phyloP scores from a whole-genome alignment of 768 basidiomycete genomes.

The Phanerochaete sordida region DNA sequence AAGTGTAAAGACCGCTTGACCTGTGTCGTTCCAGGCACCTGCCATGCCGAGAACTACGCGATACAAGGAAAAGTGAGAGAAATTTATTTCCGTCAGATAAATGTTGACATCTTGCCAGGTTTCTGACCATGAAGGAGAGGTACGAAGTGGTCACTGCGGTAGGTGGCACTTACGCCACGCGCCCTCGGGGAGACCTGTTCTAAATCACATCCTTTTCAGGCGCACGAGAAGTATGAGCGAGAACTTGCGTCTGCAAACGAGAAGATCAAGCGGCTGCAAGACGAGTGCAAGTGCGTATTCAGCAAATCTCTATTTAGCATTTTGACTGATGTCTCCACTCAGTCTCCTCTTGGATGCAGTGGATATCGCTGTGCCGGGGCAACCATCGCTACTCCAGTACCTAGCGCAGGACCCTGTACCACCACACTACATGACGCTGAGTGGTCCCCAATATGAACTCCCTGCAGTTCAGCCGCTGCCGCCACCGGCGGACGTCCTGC shows the following conservation, averaged over 20 bases:
- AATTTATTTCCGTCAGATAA: too few relatives aligned
- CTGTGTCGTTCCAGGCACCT: neutral
- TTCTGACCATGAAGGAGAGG: conserved; percentile 12
- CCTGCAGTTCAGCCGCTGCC: neutral
- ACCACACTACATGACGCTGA: conserved; percentile 15
- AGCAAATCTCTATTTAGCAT: neutral
- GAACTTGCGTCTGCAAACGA: conserved; percentile 23
- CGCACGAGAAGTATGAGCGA: conserved; percentile 19
- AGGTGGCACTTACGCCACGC: conserved; percentile 1
- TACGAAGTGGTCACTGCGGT: conserved; percentile 16
- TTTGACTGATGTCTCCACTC: neutral
- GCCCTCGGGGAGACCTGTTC: neutral
- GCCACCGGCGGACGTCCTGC: neutral
- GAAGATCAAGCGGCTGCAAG: conserved; percentile 23
- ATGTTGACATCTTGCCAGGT: too few relatives aligned
- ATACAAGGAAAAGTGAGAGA: conserved; percentile 13
- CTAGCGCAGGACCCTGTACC: conserved; percentile 24
- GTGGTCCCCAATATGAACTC: neutral
- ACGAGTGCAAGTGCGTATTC: conserved; percentile 27
- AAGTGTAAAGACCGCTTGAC: neutral
- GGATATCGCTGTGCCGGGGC: conserved; percentile 26
- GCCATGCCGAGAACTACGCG: neutral
- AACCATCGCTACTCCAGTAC: conserved; percentile 24
- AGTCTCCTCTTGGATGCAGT: conserved; percentile 29
- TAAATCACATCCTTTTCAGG: conserved; percentile 8